Evolutionary conservation across 2,329 filamentous ascomycete species (phyloP).

Genomic region (Microdochium trichocladiopsis): DNA sequence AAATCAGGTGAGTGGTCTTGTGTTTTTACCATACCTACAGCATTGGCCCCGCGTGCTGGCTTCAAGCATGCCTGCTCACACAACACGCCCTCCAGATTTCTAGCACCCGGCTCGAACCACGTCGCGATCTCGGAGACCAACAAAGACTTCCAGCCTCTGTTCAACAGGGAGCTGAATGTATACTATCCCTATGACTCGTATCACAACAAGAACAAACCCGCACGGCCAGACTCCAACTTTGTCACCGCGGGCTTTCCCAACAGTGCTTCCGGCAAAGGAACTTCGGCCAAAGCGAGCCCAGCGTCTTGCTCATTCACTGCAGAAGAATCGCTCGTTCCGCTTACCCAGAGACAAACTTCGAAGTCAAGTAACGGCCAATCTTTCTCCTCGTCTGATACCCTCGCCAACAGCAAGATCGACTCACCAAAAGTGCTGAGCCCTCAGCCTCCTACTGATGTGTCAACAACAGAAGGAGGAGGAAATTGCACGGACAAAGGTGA

Average conservation of each 20-base stretch:
- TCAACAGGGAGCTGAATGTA: neutral
- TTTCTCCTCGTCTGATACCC: too few relatives aligned
- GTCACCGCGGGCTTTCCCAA: too few relatives aligned
- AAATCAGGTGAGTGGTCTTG: neutral
- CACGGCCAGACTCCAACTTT: too few relatives aligned
- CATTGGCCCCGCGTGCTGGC: neutral
- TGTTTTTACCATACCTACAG: neutral
- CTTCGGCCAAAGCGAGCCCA: too few relatives aligned
- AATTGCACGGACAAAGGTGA: too few relatives aligned
- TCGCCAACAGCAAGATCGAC: neutral
- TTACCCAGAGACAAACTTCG: too few relatives aligned
- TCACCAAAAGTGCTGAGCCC: too few relatives aligned
- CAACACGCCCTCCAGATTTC: neutral
- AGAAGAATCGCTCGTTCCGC: too few relatives aligned
- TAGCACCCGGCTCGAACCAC: neutral
- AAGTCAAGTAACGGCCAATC: too few relatives aligned
- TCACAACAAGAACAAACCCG: neutral
- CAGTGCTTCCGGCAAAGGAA: too few relatives aligned
- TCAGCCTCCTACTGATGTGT: too few relatives aligned
- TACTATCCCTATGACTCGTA: neutral
- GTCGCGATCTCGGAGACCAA: neutral
- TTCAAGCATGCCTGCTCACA: neutral
- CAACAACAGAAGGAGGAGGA: neutral
- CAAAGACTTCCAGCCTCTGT: neutral
- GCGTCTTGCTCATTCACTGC: too few relatives aligned